Percentiles rank a stretch among this genome's conserved stretches.
phyloP scores from a whole-genome alignment of 1,284 basidiomycete species.

The Tilletia setariae region DNA sequence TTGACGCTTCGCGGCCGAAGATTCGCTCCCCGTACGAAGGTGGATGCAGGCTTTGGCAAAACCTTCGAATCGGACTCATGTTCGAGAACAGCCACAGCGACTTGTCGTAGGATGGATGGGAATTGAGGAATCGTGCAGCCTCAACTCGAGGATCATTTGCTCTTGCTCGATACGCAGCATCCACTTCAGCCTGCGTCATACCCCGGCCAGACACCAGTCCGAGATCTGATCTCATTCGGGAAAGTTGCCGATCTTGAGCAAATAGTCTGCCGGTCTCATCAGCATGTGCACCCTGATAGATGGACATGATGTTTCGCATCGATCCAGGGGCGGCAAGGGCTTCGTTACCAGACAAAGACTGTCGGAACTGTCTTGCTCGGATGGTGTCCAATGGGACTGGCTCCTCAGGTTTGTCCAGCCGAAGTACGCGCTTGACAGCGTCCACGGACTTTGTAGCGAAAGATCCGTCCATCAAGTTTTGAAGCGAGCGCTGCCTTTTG shows the following conservation, averaged over 20 bases:
- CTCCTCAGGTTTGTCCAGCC: slow-evolving; percentile 62
- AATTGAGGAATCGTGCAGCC: slow-evolving; percentile 80
- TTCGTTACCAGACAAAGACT: slow-evolving; percentile 35
- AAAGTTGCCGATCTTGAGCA: slow-evolving; percentile 68
- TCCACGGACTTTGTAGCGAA: slow-evolving; percentile 8
- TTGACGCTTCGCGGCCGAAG: slow-evolving; percentile 47
- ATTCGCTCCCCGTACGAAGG: slow-evolving; percentile 80
- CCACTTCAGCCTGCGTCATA: slow-evolving; percentile 26
- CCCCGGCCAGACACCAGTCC: slow-evolving; percentile 32
- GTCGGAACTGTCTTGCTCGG: slow-evolving; percentile 34
- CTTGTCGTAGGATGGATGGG: slow-evolving; percentile 85
- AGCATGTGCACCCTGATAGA: neutral
- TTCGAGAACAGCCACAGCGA: slow-evolving; percentile 87
- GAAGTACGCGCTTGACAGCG: slow-evolving; percentile 26
- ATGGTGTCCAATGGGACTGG: slow-evolving; percentile 64
- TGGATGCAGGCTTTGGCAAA: slow-evolving; percentile 80
- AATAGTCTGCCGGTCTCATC: slow-evolving; percentile 51
- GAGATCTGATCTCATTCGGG: slow-evolving; percentile 47
- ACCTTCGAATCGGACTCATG: slow-evolving; percentile 68
- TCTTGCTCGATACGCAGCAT: slow-evolving; percentile 48
- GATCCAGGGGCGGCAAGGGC: slow-evolving; percentile 21
- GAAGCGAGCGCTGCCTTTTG: slow-evolving; percentile 52
- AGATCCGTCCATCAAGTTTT: slow-evolving; percentile 64
- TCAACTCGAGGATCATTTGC: slow-evolving; percentile 71
- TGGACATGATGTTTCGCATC: slow-evolving; percentile 14